These are phyloP conservation scores for Aspergillus sp. DNA, from an alignment of 2,329 filamentous ascomycete genomes.

Conservation along the genomic window DNA sequence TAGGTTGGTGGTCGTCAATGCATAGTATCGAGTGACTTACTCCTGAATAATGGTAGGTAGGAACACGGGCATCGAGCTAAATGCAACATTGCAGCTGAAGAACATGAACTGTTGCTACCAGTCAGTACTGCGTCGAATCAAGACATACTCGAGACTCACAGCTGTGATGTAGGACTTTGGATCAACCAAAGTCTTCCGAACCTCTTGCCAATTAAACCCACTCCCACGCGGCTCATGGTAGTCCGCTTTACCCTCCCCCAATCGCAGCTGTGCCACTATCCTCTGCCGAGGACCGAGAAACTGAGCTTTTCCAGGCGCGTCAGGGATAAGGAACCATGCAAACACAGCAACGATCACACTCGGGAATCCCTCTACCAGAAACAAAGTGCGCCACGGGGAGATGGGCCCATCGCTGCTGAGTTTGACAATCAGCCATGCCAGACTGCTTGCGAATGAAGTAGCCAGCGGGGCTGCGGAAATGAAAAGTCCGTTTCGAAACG, in stretches of 20 bases:
- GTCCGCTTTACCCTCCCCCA: conserved; percentile 49
- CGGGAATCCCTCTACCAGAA: conserved; percentile 80
- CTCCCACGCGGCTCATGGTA: conserved; percentile 24
- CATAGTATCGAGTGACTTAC: conserved; percentile 19
- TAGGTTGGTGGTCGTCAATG: background rate
- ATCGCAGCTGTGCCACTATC: conserved; percentile 65
- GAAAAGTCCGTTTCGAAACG: conserved; percentile 79
- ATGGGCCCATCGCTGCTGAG: conserved; percentile 62
- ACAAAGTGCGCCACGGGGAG: conserved; percentile 79
- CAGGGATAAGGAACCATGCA: conserved; percentile 72
- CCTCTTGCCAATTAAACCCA: conserved; percentile 52
- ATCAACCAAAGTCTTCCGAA: conserved; percentile 57
- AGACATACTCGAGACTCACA: conserved; percentile 24
- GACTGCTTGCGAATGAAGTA: conserved; percentile 66
- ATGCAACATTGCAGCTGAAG: conserved; percentile 83
- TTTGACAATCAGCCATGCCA: conserved; percentile 72
- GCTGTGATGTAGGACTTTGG: conserved; percentile 71
- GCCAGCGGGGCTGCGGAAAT: conserved; percentile 67
- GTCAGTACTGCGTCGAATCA: background rate
- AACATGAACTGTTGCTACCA: conserved; percentile 58
- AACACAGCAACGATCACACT: conserved; percentile 69
- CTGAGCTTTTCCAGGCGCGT: conserved; percentile 62
- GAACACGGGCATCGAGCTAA: conserved; percentile 82
- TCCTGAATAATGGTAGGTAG: conserved; percentile 73
- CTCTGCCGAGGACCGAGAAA: conserved; percentile 62